These are phyloP conservation scores for Acanthamoeba castellanii DNA, from an alignment of 208 protist species.

Conservation along the genomic window DNA sequence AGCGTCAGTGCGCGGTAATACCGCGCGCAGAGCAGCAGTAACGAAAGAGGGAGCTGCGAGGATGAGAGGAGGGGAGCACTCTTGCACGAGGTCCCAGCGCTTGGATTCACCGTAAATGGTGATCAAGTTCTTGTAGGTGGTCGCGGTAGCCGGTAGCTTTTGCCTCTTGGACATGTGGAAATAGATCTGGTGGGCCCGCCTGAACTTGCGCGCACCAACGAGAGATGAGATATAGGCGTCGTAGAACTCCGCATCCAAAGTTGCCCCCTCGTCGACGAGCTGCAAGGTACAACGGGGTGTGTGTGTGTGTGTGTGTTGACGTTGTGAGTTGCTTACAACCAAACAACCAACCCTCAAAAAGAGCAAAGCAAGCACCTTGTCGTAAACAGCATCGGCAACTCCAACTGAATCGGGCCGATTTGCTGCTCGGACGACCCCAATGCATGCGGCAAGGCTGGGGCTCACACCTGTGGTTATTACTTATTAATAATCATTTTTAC, in stretches of 20 bases:
- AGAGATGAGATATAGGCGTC: background rate
- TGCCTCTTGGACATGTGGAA: slow-evolving; percentile 42
- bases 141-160: background rate
- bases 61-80: background rate
- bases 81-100: slow-evolving; percentile 48
- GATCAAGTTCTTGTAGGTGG: slow-evolving; percentile 29
- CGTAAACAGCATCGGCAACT: background rate
- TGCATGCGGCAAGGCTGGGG: background rate
- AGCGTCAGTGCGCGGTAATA: no score
- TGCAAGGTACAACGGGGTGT: background rate
- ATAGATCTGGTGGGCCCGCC: slow-evolving; percentile 27
- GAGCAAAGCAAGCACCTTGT: background rate
- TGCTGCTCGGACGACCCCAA: background rate
- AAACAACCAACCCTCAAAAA: background rate
- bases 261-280: slow-evolving; percentile 6
- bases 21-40: background rate
- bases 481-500: no score
- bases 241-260: background rate
- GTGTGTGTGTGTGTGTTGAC: no score
- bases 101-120: slow-evolving; percentile 44
- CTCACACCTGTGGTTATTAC: background rate
- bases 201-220: background rate
- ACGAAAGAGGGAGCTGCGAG: background rate
- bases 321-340: no score
- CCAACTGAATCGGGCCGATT: background rate